Conservation (phyloP, 768 basidiomycete genomes). For the Rhodocollybia butyracea region DNA sequence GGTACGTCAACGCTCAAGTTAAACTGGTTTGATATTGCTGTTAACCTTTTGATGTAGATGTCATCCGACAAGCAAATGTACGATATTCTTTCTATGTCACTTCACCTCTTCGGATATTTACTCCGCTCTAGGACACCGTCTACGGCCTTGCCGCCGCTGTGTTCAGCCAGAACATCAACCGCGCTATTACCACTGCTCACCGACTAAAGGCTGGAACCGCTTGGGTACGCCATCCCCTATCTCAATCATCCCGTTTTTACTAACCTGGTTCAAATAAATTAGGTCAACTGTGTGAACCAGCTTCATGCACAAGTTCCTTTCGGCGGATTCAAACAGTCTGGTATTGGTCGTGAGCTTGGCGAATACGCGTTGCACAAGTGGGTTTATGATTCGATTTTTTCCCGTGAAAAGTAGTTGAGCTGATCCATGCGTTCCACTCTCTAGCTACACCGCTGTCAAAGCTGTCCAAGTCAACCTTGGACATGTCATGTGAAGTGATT, state of each 20-base stretch:
- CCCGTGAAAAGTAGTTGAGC: neutral
- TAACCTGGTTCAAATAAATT: neutral
- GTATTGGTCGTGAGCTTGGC: constrained; percentile 78
- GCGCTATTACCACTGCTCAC: constrained; percentile 71
- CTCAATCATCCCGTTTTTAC: neutral
- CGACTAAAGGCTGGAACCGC: constrained; percentile 77
- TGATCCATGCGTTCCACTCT: neutral
- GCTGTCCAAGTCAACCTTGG: constrained; percentile 65
- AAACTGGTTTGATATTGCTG: neutral
- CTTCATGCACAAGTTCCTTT: constrained; percentile 65
- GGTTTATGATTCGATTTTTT: constrained; percentile 15
- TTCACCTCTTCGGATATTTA: too few species aligned
- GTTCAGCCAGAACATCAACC: constrained; percentile 76
- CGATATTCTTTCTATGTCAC: too few species aligned
- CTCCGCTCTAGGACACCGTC: too few species aligned
- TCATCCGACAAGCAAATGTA: constrained; percentile 75
- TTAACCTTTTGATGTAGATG: constrained; percentile 49
- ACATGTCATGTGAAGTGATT: neutral
- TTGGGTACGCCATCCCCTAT: constrained; percentile 42
- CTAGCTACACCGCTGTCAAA: constrained; percentile 65
- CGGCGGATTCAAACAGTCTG: constrained; percentile 83
- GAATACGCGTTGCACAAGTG: constrained; percentile 70
- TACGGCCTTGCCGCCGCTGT: constrained; percentile 90
- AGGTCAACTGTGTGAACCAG: constrained; percentile 48
- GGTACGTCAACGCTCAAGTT: constrained; percentile 17